Base-by-base conservation (phyloP, 345 rosid genomes). In the Excoecaria agallocha region DNA sequence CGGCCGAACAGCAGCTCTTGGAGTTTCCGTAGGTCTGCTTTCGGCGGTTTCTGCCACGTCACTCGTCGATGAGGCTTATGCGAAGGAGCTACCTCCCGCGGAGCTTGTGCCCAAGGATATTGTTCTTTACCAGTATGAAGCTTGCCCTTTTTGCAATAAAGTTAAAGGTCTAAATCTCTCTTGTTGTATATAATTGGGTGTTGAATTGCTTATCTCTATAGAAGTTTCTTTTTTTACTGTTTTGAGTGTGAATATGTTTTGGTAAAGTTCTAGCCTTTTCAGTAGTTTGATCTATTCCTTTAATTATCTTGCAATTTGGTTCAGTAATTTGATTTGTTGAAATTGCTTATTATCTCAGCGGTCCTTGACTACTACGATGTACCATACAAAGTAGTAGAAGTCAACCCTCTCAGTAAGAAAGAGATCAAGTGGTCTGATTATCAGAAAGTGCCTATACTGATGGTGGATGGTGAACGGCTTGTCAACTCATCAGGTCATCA, bases 71-170 rank as follows among this genome's bases (percentile, higher is more conserved):
- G 92, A 86, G 25, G 86, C 56, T 38, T 90, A 78, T 75, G 96
- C 94, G 13, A 91, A 93, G 88, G 93, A 88, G 79, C 50, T n/a
- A 61, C 77, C 82, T 1, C 77, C 39, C 1, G 15, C 82, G 12
- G 79, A 84, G 74, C 80, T 86, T 58, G 64, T 75, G 9, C 91
- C 89, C 46, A 85, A 81, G 25, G 96, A 95, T 37, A 90, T 93
- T 11, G 89, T 93, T 71, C 87, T 93, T 8, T 95, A 93, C 80
- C 99, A 95, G 87, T 95, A 91, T 75, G 96, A 93, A 74, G 98
- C 99, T 70, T 95, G 97, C 79, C 97, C 97, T 76, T 95, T 95
- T 77, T 91, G 98, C 84, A 95, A 95, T 83, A 95, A 95, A 82
- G 89, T 93, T 69, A 95, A 90, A 91, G 94, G 96, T 94, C 3